Conservation (phyloP, 2,329 filamentous ascomycete species). For the Sphaerulina musiva region DNA sequence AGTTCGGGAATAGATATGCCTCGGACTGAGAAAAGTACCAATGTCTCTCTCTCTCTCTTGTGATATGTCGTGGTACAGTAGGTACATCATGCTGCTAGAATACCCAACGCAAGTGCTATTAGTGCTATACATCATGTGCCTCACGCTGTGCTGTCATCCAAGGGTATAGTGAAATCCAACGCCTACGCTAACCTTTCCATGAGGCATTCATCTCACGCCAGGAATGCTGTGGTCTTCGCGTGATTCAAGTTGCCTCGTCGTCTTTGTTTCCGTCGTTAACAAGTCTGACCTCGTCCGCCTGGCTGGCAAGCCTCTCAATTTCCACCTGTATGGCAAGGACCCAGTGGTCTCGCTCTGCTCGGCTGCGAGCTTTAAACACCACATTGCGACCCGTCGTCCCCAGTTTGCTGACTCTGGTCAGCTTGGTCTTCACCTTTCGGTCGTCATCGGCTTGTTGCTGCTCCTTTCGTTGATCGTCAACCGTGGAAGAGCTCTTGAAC, state of each 20-base stretch:
- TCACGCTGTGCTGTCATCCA: background rate
- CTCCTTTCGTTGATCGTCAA: slow-evolving; percentile 28
- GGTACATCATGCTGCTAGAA: background rate
- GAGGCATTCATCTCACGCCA: background rate
- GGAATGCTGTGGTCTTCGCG: background rate
- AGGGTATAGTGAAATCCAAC: background rate
- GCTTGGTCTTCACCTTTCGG: slow-evolving; percentile 31
- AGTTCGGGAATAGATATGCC: background rate
- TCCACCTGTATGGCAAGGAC: slow-evolving; percentile 59
- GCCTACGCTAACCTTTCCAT: background rate
- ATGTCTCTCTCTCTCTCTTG: background rate
- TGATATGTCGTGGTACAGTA: background rate
- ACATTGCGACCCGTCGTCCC: slow-evolving; percentile 56
- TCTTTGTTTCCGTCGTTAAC: slow-evolving; percentile 16
- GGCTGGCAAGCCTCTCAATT: slow-evolving; percentile 52
- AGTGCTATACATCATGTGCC: background rate
- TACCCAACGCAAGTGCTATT: background rate
- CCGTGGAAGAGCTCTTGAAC: slow-evolving; percentile 40
- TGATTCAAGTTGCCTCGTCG: background rate
- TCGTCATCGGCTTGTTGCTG: slow-evolving; percentile 8
- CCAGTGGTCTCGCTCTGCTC: slow-evolving; percentile 62
- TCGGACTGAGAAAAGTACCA: background rate
- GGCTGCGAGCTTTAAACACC: slow-evolving; percentile 59
- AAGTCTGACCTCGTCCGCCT: slow-evolving; percentile 49
- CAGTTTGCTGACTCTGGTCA: slow-evolving; percentile 55